Conservation (phyloP, 352 stramenopile genomes). For the Globisporangium cederbergense region DNA sequence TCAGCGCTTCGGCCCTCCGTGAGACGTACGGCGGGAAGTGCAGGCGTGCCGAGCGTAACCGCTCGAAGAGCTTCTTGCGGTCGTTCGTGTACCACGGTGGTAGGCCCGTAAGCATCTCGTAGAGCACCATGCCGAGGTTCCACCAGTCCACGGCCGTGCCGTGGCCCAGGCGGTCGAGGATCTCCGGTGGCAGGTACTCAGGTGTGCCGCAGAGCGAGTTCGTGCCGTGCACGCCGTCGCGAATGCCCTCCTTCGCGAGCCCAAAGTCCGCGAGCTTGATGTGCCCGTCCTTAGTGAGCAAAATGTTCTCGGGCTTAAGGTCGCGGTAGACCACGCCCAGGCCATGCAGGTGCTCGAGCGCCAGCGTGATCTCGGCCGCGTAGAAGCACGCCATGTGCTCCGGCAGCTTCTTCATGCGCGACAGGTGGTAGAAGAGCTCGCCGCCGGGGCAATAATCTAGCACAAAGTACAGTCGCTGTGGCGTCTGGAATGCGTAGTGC, state of each 20-base stretch:
- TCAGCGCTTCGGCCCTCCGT: constrained; percentile 63
- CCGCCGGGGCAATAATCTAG: constrained; percentile 89
- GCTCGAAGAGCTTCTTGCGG: constrained; percentile 87
- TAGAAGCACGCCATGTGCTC: constrained; percentile 90
- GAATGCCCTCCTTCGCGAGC: constrained; percentile 78
- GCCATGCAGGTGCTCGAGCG: constrained; percentile 79
- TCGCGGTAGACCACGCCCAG: constrained; percentile 83
- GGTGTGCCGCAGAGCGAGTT: constrained; percentile 86
- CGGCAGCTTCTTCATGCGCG: constrained; percentile 82
- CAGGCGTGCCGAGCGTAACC: constrained; percentile 67
- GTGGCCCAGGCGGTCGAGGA: constrained; percentile 73
- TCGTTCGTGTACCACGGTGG: constrained; percentile 89
- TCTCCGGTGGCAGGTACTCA: constrained; percentile 87
- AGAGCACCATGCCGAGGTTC: constrained; percentile 82
- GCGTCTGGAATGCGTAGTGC: constrained; percentile 87
- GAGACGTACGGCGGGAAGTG: constrained; percentile 87
- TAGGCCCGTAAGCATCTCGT: constrained; percentile 81
- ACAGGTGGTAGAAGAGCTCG: constrained; percentile 88
- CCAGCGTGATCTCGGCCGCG: constrained; percentile 82
- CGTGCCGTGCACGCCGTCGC: constrained; percentile 54
- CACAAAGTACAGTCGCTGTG: constrained; percentile 95
- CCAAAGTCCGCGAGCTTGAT: constrained; percentile 91
- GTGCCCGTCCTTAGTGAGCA: constrained; percentile 73
- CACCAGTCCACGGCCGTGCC: constrained; percentile 94
- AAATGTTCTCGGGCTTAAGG: constrained; percentile 74